These are phyloP conservation scores for Boeremia lycopersici DNA, from an alignment of 2,329 filamentous ascomycete genomes.

Conservation along the genomic window DNA sequence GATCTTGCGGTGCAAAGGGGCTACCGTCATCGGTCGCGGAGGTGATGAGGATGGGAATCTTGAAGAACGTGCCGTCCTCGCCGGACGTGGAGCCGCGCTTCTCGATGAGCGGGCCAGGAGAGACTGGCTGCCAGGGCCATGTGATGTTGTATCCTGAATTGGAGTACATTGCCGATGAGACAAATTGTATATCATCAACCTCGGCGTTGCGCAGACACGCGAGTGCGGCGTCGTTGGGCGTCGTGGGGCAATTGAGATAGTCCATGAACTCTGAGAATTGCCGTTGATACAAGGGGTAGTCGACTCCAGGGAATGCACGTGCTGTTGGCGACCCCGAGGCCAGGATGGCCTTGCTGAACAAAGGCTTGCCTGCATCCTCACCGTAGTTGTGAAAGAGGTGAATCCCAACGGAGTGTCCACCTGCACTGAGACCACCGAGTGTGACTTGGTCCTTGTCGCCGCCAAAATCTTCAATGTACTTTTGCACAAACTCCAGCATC, in stretches of 20 bases:
- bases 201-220: slow-evolving; percentile 50
- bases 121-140: slow-evolving; percentile 58
- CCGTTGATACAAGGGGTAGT: slow-evolving; percentile 37
- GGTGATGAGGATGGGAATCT: slow-evolving; percentile 42
- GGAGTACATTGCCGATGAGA: slow-evolving; percentile 49
- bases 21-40: slow-evolving; percentile 47
- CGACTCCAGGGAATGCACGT: slow-evolving; percentile 42
- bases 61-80: slow-evolving; percentile 43
- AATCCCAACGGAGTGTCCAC: slow-evolving; percentile 45
- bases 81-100: slow-evolving; percentile 52
- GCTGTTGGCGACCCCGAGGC: slow-evolving; percentile 45
- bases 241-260: slow-evolving; percentile 32
- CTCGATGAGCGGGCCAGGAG: slow-evolving; percentile 54
- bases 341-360: slow-evolving; percentile 43
- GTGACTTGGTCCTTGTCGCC: slow-evolving; percentile 50
- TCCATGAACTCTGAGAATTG: slow-evolving; percentile 42
- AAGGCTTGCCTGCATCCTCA: slow-evolving; percentile 33
- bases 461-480: slow-evolving; percentile 47
- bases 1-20: slow-evolving; percentile 36
- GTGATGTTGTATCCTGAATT: slow-evolving; percentile 50
- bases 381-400: slow-evolving; percentile 47
- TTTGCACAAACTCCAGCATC: slow-evolving; percentile 47
- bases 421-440: slow-evolving; percentile 50
- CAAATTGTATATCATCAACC: slow-evolving; percentile 46
- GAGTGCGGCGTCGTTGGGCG: slow-evolving; percentile 40